phyloP scores from a whole-genome alignment of 2,329 filamentous ascomycete species.

The Pseudocercospora fuligena region DNA sequence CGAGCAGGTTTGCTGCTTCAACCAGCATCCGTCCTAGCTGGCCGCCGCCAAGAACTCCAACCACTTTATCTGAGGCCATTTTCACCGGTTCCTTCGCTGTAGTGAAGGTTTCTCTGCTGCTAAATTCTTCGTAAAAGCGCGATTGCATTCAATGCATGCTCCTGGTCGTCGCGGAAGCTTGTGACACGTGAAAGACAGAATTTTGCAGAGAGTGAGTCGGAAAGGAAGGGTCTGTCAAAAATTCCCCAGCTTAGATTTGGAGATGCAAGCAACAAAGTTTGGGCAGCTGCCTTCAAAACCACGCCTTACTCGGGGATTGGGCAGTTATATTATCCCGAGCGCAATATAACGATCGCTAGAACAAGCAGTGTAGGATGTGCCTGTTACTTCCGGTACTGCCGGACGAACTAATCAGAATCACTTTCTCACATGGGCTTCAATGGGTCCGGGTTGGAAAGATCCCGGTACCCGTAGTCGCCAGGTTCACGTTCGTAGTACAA shows the following conservation, averaged over 20 bases:
- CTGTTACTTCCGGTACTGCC: slow-evolving; percentile 8
- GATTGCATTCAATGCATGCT: slow-evolving; percentile 14
- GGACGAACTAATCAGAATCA: slow-evolving; percentile 9
- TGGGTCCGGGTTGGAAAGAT: slow-evolving; percentile 8
- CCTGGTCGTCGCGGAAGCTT: background rate
- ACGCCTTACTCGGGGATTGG: background rate
- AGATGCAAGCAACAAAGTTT: slow-evolving; percentile 1
- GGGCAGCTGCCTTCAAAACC: background rate
- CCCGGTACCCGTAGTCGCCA: slow-evolving; percentile 10
- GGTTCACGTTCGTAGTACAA: slow-evolving; percentile 1
- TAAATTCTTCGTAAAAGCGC: slow-evolving; percentile 7
- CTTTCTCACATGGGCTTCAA: slow-evolving; percentile 8
- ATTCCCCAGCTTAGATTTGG: background rate
- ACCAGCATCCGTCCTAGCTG: slow-evolving; percentile 89
- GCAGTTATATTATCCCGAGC: background rate
- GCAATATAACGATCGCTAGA: background rate
- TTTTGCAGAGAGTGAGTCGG: background rate
- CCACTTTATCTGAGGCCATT: slow-evolving; percentile 33
- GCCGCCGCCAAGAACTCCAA: slow-evolving; percentile 53
- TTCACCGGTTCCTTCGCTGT: background rate
- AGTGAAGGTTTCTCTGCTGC: background rate
- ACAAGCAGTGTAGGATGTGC: background rate
- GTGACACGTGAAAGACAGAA: background rate
- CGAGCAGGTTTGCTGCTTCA: slow-evolving; percentile 80
- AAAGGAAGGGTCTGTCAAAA: slow-evolving; percentile 8